A percentile compares a stretch with the other conserved stretches of the same genome.
Conservation (phyloP, 2,329 filamentous ascomycete genomes). For the Xylariales sp. region DNA sequence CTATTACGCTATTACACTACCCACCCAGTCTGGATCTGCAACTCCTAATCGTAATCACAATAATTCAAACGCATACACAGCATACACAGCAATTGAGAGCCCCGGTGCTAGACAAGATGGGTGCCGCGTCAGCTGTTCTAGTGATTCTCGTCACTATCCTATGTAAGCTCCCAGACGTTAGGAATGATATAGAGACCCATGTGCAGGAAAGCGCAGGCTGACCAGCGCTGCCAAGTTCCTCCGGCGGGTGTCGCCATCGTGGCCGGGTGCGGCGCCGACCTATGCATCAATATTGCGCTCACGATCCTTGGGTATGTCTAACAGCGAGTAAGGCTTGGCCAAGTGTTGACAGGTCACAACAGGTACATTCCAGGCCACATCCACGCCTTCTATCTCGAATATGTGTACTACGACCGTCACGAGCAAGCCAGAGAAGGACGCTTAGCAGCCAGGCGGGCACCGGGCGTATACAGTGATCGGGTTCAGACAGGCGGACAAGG, state of each 20-base stretch:
- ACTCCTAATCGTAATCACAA: neutral
- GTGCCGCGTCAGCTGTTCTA: slow-evolving; percentile 60
- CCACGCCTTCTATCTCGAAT: slow-evolving; percentile 84
- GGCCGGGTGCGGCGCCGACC: slow-evolving; percentile 72
- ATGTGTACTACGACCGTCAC: slow-evolving; percentile 81
- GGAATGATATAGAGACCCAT: slow-evolving; percentile 1
- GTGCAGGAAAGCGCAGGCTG: slow-evolving; percentile 38
- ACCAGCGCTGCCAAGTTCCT: slow-evolving; percentile 62
- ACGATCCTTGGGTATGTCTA: slow-evolving; percentile 69
- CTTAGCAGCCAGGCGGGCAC: slow-evolving; percentile 64
- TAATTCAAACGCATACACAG: neutral
- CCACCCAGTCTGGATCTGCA: too few relatives aligned
- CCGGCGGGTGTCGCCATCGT: slow-evolving; percentile 73
- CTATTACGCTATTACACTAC: too few relatives aligned
- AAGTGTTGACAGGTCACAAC: slow-evolving; percentile 15
- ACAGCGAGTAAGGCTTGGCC: slow-evolving; percentile 18
- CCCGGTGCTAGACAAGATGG: slow-evolving; percentile 53
- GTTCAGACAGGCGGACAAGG: slow-evolving; percentile 79
- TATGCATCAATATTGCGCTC: slow-evolving; percentile 74
- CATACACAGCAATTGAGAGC: neutral
- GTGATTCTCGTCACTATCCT: slow-evolving; percentile 65
- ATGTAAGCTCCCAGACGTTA: slow-evolving; percentile 55
- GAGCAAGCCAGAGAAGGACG: slow-evolving; percentile 71
- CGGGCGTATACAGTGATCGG: slow-evolving; percentile 77
- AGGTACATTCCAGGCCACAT: slow-evolving; percentile 83